Conservation (phyloP, 345 rosid species). For the Eucalyptus urophylla region DNA sequence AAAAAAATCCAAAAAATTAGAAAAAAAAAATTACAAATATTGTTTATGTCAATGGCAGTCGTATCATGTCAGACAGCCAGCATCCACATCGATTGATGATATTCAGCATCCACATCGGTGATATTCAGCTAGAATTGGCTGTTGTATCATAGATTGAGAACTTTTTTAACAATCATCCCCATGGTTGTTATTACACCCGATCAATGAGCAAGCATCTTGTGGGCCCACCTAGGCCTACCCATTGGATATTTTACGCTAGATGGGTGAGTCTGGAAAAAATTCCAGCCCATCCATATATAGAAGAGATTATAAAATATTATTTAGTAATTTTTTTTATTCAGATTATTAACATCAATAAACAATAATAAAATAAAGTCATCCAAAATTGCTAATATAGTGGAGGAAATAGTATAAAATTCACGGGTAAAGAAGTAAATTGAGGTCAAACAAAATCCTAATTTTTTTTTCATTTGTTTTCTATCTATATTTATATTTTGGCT, state of each 20-base stretch:
- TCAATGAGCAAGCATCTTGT: not conserved
- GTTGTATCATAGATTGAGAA: not conserved
- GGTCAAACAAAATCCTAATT: not conserved
- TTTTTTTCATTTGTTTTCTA: not conserved
- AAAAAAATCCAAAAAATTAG: too few species aligned
- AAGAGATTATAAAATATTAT: not conserved
- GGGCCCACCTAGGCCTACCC: not conserved
- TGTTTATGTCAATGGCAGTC: rapidly evolving
- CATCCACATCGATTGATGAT: rapidly evolving
- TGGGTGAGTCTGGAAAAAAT: not conserved
- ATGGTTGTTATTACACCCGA: not conserved
- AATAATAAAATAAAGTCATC: not conserved
- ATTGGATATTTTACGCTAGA: not conserved
- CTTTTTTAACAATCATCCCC: not conserved
- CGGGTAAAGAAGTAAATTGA: not conserved
- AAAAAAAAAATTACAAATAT: too few species aligned
- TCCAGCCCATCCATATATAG: not conserved
- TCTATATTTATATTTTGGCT: not conserved
- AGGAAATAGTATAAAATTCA: not conserved
- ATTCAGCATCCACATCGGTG: rapidly evolving
- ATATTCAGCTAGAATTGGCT: rapidly evolving
- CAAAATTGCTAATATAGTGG: not conserved
- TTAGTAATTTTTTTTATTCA: not conserved
- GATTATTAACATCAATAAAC: not conserved
- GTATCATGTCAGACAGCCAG: rapidly evolving